Evolutionary conservation across 352 stramenopile genomes (phyloP).

Genomic region (Globisporangium cederbergense): DNA sequence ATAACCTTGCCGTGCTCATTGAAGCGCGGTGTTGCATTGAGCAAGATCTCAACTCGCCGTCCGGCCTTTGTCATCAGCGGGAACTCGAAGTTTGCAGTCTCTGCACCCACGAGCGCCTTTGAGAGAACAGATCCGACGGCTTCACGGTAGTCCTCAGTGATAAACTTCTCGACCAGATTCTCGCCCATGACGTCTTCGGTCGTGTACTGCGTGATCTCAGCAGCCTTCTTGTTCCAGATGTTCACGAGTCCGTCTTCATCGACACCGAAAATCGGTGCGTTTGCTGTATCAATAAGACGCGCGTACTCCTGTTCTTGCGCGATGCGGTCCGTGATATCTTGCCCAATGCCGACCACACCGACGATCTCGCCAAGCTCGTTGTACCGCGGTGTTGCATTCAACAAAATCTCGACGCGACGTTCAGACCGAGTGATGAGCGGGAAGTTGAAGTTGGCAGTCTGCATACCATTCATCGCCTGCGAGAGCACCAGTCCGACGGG

Average conservation of each 20-base stretch:
- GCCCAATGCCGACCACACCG: not conserved
- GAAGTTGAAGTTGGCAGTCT: conserved; percentile 86
- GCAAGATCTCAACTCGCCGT: conserved; percentile 82
- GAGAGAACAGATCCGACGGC: not conserved
- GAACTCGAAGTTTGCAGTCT: conserved; percentile 64
- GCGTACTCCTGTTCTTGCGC: conserved; percentile 38
- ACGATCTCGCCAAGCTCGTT: not conserved
- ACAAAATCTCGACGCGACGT: not conserved
- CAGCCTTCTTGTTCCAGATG: conserved; percentile 38
- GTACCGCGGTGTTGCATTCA: not conserved
- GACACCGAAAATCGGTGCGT: not conserved
- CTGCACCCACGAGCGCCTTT: not conserved
- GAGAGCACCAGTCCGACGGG: not conserved
- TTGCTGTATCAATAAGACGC: not conserved
- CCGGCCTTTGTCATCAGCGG: conserved; percentile 74
- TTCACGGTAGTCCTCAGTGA: not conserved
- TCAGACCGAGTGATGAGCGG: conserved; percentile 66
- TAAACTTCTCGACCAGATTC: not conserved
- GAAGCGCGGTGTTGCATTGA: conserved; percentile 62
- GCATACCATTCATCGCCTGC: conserved; percentile 7
- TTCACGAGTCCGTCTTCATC: not conserved
- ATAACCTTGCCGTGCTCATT: not conserved
- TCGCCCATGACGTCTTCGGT: not conserved
- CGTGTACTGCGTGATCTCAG: not conserved
- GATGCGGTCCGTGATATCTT: not conserved